Conservation (phyloP, 495 filamentous ascomycete genomes). For the Neurospora sp. region DNA sequence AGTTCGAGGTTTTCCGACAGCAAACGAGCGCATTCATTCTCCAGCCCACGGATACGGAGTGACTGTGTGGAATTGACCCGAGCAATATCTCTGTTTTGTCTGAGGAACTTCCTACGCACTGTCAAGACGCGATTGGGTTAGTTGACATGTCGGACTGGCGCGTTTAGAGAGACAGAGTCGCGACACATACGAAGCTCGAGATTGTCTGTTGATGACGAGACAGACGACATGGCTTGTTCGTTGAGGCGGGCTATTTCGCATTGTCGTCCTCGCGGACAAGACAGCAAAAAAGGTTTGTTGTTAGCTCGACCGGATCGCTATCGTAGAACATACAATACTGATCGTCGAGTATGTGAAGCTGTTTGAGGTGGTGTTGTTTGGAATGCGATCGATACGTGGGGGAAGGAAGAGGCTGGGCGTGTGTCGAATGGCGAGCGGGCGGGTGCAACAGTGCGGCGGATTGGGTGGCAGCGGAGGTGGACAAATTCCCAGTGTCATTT, state of each 20-base stretch:
- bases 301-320: background rate
- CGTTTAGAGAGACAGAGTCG: background rate
- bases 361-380: background rate
- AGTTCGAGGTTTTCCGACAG: slow-evolving; percentile 82
- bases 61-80: slow-evolving; percentile 85
- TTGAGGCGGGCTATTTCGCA: slow-evolving; percentile 82
- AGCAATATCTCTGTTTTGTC: slow-evolving; percentile 92
- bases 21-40: slow-evolving; percentile 73
- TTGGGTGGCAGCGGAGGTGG: slow-evolving; percentile 2
- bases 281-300: background rate
- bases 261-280: slow-evolving; percentile 6
- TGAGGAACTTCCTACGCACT: slow-evolving; percentile 81
- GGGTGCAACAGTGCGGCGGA: background rate
- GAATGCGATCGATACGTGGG: background rate
- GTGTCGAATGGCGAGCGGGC: background rate
- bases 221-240: slow-evolving; percentile 53
- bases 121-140: background rate
- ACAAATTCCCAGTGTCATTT: slow-evolving; percentile 19
- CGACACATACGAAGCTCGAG: slow-evolving; percentile 65
- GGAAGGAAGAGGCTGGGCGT: background rate
- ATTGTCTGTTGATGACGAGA: slow-evolving; percentile 41
- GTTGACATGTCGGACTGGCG: background rate
- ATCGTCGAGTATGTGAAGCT: background rate
- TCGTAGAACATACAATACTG: background rate
- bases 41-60: slow-evolving; percentile 74